These are phyloP conservation scores for Globisporangium heterothallicum DNA, from an alignment of 352 stramenopile genomes.

Conservation along the genomic window DNA sequence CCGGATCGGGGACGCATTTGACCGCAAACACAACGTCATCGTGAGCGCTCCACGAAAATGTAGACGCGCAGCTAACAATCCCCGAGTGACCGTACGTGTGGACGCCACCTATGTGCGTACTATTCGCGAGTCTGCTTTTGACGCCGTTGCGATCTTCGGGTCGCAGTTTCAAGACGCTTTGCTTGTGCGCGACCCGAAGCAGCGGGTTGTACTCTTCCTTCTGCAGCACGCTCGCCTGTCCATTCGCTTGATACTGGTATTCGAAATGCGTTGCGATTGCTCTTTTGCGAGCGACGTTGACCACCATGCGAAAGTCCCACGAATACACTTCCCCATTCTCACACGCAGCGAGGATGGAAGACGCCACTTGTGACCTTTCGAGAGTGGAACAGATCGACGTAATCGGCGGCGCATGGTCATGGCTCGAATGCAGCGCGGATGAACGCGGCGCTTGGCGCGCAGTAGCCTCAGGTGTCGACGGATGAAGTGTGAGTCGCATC, in stretches of 20 bases:
- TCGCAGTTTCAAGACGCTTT: conserved; percentile 21
- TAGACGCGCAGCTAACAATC: conserved; percentile 20
- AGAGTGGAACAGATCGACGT: conserved; percentile 24
- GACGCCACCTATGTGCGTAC: neutral
- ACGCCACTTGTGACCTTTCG: conserved; percentile 7
- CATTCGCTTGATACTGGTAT: conserved; percentile 5
- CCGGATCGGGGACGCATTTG: conserved; percentile 29
- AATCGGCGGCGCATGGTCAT: conserved; percentile 7
- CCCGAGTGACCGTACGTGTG: neutral
- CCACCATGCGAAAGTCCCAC: conserved; percentile 24
- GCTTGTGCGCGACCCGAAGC: conserved; percentile 25
- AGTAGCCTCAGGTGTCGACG: neutral
- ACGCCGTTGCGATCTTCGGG: conserved; percentile 14
- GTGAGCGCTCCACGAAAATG: conserved; percentile 40
- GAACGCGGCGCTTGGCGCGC: neutral
- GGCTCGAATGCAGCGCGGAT: neutral
- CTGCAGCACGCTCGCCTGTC: neutral
- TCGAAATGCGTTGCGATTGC: conserved; percentile 13
- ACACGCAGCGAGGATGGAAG: conserved; percentile 15
- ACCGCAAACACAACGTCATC: conserved; percentile 26
- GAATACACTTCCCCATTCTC: conserved; percentile 8
- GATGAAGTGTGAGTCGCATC: conserved; percentile 20
- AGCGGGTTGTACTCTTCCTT: conserved; percentile 20
- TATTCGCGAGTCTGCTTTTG: neutral
- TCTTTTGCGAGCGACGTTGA: conserved; percentile 14